Conservation (phyloP, 148 eudicot species). For the Hydrangea macrophylla region DNA sequence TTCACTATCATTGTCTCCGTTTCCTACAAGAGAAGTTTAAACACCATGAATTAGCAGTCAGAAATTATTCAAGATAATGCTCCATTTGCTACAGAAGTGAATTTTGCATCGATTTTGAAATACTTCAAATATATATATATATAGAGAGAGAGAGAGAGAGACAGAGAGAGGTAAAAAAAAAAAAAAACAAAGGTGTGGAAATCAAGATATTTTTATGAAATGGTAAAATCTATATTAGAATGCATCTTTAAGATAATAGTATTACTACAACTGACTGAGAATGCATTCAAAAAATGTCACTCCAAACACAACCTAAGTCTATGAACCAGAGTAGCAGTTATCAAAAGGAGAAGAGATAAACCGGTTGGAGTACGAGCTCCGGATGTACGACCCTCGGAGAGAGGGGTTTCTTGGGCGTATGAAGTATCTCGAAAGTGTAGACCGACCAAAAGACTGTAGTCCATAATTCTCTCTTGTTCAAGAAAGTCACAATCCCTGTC, state of each 20-base stretch:
- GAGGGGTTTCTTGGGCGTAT: constrained; percentile 20
- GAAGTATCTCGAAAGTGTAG: constrained; percentile 51
- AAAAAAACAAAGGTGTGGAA: no score
- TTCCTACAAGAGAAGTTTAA: constrained; percentile 36
- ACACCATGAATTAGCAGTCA: background rate
- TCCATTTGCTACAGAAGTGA: no score
- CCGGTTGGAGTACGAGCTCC: constrained; percentile 18
- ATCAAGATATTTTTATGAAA: no score
- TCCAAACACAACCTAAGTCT: background rate
- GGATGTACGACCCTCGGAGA: constrained; percentile 12
- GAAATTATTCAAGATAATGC: background rate
- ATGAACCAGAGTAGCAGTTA: background rate
- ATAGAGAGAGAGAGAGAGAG: no score
- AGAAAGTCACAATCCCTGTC: constrained; percentile 73
- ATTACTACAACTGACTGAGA: no score
- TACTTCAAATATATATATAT: no score
- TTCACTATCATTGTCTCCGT: constrained; percentile 23
- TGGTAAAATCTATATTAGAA: no score
- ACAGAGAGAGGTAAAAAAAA: no score
- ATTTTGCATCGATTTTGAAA: no score
- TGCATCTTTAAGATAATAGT: no score
- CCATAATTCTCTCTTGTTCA: constrained; percentile 75
- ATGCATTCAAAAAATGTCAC: background rate
- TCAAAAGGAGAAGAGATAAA: background rate
- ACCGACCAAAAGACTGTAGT: constrained; percentile 71